Base-by-base conservation (phyloP, 805 yeast species). In the Pichia cephalocereana region DNA sequence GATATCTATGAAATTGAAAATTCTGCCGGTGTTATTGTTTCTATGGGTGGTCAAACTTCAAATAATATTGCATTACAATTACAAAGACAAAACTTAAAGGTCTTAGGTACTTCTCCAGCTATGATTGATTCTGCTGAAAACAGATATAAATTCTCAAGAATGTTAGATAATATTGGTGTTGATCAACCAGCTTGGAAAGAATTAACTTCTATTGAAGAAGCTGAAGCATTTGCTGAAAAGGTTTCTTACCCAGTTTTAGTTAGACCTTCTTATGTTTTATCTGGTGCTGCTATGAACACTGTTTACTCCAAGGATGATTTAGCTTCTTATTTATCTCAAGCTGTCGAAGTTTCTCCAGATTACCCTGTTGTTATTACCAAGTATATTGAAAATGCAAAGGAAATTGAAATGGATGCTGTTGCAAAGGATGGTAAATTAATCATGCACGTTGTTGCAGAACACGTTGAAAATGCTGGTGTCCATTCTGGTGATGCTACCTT, bases 131-230 rank as follows among this genome's bases (percentile, higher is more conserved):
- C 95, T 52, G 99, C 99, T 54, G 99, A 91, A 75, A 90, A 91
- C 72, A 81, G 99, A 72, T 90, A 88, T 78, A 91, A 93, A 73
- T 91, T 91, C 74, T 88, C 96, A 41, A 86, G 96, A 70, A 89
- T 91, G 95, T 77, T 91, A 71, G 99, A 91, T 69, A 80, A 79
- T 57, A 91, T 91, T 62, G 96, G 95, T 48, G 97, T 91, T 54
- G 99, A 91, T 70, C 99, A 91, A 71, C 99, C 99, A 41, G 96
- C 96, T 38, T 91, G 99, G 99, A 91, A 90, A 69, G 99, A 91
- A 69, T 78, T 91, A 60, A 89, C 98, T 37, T 86, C 96, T 26
- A 75, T 88, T 50, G 87, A 76, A 38, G 98, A 91, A 68, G 98
- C 99, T 51, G 95, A 87, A 66, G 80, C 71, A 41, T 91, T 91